A percentile compares a stretch with the other conserved stretches of the same genome.
These are phyloP conservation scores for Phytophthora pini DNA, from an alignment of 352 stramenopile species.

Conservation along the genomic window DNA sequence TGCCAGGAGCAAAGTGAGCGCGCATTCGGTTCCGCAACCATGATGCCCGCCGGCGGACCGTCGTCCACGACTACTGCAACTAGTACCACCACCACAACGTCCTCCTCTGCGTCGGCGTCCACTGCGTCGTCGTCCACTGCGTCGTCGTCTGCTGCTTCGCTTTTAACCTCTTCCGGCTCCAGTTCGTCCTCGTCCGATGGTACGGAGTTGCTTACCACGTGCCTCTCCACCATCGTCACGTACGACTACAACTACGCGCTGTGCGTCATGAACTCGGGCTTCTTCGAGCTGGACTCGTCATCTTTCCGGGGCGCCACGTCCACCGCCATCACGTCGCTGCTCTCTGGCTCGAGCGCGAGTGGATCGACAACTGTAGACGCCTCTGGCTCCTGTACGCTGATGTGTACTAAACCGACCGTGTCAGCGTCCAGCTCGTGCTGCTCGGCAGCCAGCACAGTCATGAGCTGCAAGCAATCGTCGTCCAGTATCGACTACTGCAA, in stretches of 20 bases:
- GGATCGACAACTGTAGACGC: slow-evolving; percentile 12
- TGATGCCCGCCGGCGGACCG: slow-evolving; percentile 15
- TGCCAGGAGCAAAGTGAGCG: not conserved
- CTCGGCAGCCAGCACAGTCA: slow-evolving; percentile 24
- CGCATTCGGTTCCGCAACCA: not conserved
- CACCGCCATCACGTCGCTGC: slow-evolving; percentile 10
- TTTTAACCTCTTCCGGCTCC: slow-evolving; percentile 25
- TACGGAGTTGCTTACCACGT: slow-evolving; percentile 38
- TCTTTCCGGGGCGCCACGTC: slow-evolving; percentile 10
- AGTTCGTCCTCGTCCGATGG: slow-evolving; percentile 25
- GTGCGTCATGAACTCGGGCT: slow-evolving; percentile 74
- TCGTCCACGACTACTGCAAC: slow-evolving; percentile 5
- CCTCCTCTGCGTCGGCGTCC: not conserved
- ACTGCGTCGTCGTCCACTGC: not conserved
- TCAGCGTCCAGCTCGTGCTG: slow-evolving; percentile 50
- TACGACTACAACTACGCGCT: slow-evolving; percentile 55
- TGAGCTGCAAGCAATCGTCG: slow-evolving; percentile 37
- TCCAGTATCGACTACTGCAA: slow-evolving; percentile 44
- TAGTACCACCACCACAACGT: not conserved
- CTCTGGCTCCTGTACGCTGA: slow-evolving; percentile 35
- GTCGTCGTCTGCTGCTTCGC: slow-evolving; percentile 8
- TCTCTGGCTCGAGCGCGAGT: slow-evolving; percentile 19
- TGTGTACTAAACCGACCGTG: slow-evolving; percentile 40
- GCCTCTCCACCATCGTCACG: slow-evolving; percentile 43
- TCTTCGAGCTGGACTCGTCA: slow-evolving; percentile 47